Conservation (phyloP, 768 basidiomycete genomes). For the Austroboletus eburneus region DNA sequence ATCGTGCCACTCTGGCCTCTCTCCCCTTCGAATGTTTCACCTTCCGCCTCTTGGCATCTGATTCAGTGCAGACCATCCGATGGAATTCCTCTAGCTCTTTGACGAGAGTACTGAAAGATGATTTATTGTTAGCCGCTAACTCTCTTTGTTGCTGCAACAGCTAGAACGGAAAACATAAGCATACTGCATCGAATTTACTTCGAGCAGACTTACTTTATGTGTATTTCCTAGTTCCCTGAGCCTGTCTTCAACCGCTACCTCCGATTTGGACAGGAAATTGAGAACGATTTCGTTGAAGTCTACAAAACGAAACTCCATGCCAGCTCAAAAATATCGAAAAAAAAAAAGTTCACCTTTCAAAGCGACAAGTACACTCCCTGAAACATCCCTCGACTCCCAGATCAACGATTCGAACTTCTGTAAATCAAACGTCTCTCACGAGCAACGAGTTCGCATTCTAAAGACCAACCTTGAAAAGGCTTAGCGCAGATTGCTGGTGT, state of each 20-base stretch:
- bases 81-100: constrained; percentile 10
- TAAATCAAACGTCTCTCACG: neutral
- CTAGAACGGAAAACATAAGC: constrained; percentile 1
- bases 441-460: neutral
- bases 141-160: constrained; percentile 10
- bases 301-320: no score
- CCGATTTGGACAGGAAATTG: constrained; percentile 12
- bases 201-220: constrained; percentile 4
- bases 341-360: constrained; percentile 7
- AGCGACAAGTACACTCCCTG: constrained; percentile 12
- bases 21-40: neutral
- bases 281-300: constrained; percentile 21
- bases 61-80: neutral
- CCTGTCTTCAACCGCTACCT: constrained; percentile 6
- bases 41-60: neutral
- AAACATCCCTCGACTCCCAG: constrained; percentile 18
- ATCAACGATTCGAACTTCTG: constrained; percentile 14
- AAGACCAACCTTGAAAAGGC: constrained; percentile 9
- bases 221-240: constrained; percentile 12
- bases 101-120: constrained; percentile 8
- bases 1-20: neutral
- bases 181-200: neutral
- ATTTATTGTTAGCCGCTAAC: constrained; percentile 4
- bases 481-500: constrained; percentile 5
- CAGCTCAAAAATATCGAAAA: no score